These are phyloP conservation scores for Dactylellina drechsleri DNA, from an alignment of 2,329 filamentous ascomycete genomes.

Conservation along the genomic window DNA sequence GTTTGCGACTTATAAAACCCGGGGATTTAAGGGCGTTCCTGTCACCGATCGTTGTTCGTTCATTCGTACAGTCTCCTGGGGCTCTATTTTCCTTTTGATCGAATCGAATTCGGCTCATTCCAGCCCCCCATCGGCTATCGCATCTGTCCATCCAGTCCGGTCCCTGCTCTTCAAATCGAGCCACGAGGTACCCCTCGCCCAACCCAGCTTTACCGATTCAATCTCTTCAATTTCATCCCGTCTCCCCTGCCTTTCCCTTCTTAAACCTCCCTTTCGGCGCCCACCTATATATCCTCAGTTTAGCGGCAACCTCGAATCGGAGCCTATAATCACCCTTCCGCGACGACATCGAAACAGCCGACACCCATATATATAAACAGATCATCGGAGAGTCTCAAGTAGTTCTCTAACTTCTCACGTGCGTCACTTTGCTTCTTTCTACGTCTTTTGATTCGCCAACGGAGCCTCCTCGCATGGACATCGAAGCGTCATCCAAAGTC, in stretches of 20 bases:
- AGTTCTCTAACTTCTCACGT: constrained; percentile 61
- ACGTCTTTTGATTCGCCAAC: constrained; percentile 54
- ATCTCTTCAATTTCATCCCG: background rate
- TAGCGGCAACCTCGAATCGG: background rate
- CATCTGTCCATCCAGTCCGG: background rate
- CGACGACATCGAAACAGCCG: background rate
- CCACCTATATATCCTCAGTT: background rate
- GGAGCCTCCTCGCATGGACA: constrained; percentile 57
- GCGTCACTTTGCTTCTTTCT: constrained; percentile 55
- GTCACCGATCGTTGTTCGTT: background rate
- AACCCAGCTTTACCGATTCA: background rate
- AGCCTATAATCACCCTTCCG: background rate
- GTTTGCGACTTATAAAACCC: constrained; percentile 1
- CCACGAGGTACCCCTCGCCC: too few relatives aligned
- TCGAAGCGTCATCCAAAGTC: constrained; percentile 74
- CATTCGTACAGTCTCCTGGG: background rate
- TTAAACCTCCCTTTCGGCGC: background rate
- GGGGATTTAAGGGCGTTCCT: constrained; percentile 1
- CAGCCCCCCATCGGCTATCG: background rate
- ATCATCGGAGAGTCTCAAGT: background rate
- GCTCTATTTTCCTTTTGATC: background rate
- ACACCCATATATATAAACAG: background rate
- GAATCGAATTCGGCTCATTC: constrained; percentile 1
- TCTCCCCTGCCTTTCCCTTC: background rate
- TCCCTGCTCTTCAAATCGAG: too few relatives aligned